Evolutionary conservation across 1,284 basidiomycete genomes (phyloP).

Genomic region (Wolfiporia cocos): DNA sequence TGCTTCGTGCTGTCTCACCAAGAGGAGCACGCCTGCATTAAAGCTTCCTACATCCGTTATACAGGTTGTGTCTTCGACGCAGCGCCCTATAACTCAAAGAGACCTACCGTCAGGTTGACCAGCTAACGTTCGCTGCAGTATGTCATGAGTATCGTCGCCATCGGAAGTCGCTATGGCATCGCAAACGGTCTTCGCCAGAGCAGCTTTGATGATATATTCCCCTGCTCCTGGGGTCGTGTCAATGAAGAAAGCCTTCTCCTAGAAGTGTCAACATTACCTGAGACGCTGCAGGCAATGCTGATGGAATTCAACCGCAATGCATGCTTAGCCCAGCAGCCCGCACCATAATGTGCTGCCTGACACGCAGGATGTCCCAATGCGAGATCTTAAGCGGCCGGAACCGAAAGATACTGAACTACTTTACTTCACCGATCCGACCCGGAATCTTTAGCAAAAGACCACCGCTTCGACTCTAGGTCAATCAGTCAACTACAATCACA

Average conservation of each 20-base stretch:
- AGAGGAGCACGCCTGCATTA: constrained; percentile 37
- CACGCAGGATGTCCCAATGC: too few relatives aligned
- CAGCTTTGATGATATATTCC: constrained; percentile 33
- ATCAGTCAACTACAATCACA: too few relatives aligned
- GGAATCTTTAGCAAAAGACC: constrained; percentile 66
- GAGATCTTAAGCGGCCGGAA: too few relatives aligned
- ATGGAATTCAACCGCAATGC: constrained; percentile 5
- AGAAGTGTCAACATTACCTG: constrained; percentile 35
- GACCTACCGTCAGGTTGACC: constrained; percentile 4
- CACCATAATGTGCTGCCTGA: constrained; percentile 57
- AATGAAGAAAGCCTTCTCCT: neutral
- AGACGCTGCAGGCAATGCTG: constrained; percentile 60
- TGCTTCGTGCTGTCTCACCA: constrained; percentile 37
- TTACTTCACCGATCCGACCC: constrained; percentile 67
- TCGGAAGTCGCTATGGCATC: constrained; percentile 21
- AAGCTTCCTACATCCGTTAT: constrained; percentile 21
- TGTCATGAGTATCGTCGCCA: constrained; percentile 23
- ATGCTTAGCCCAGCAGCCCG: constrained; percentile 68
- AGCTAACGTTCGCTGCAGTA: constrained; percentile 23
- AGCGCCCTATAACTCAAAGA: constrained; percentile 14
- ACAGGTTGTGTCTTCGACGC: constrained; percentile 8
- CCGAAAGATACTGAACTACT: too few relatives aligned
- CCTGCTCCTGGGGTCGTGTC: constrained; percentile 29
- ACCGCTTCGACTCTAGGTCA: constrained; percentile 54
- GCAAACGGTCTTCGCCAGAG: constrained; percentile 30